Evolutionary conservation across 805 yeast genomes (phyloP).

Genomic region (Suhomyces sp.): DNA sequence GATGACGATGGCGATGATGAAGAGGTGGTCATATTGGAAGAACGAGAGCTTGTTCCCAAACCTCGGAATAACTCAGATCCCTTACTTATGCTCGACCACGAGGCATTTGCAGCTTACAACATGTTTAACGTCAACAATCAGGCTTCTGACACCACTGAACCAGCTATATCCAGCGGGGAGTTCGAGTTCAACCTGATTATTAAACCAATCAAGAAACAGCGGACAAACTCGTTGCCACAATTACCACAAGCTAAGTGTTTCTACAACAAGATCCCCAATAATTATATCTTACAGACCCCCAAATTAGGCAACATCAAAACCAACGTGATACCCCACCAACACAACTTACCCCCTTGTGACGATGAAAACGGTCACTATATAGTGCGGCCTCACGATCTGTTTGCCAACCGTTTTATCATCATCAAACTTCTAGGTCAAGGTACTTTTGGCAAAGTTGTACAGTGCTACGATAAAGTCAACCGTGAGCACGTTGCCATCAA

Average conservation of each 20-base stretch:
- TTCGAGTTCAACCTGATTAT: constrained; percentile 3
- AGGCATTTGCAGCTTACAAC: constrained; percentile 42
- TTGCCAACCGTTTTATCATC: constrained; percentile 76
- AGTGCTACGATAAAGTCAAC: constrained; percentile 68
- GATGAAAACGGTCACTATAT: constrained; percentile 77
- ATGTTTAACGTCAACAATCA: constrained; percentile 42
- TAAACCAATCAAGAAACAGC: constrained; percentile 30
- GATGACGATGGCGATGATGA: constrained; percentile 18
- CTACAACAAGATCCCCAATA: constrained; percentile 38
- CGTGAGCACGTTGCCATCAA: constrained; percentile 79
- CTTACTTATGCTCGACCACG: constrained; percentile 33
- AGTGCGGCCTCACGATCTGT: constrained; percentile 54
- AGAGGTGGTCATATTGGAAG: constrained; percentile 39
- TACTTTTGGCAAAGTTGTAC: constrained; percentile 86
- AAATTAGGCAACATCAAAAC: constrained; percentile 43
- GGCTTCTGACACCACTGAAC: constrained; percentile 2
- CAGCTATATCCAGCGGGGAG: constrained; percentile 5
- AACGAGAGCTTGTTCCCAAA: constrained; percentile 22
- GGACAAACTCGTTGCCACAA: constrained; percentile 46
- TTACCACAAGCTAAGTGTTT: constrained; percentile 45
- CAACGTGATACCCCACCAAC: constrained; percentile 36
- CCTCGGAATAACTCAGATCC: constrained; percentile 30
- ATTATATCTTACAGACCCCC: constrained; percentile 35
- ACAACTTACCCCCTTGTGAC: constrained; percentile 44
- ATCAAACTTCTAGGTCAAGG: constrained; percentile 81